Conservation (phyloP, 768 basidiomycete genomes). For the Leccinum subgranulosum region DNA sequence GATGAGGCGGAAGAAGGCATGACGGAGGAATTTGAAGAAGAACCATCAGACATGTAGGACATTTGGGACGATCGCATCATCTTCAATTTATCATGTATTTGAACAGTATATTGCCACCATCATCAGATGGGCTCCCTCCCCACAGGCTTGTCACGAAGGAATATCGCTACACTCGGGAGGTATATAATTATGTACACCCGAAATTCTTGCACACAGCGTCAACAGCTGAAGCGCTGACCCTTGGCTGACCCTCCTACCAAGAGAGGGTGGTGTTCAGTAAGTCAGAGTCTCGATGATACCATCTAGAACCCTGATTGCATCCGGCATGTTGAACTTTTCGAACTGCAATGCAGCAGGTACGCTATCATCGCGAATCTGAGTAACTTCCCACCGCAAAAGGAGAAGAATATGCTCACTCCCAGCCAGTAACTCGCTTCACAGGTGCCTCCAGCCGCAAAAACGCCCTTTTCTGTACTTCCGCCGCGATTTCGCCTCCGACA, state of each 20-base stretch:
- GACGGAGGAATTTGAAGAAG: slow-evolving; percentile 53
- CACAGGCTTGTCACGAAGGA: not conserved
- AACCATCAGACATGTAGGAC: slow-evolving; percentile 27
- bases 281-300: slow-evolving; percentile 78
- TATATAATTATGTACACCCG: not conserved
- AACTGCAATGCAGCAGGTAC: slow-evolving; percentile 82
- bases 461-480: slow-evolving; percentile 83
- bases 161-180: not conserved
- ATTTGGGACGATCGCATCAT: not conserved
- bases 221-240: too few relatives aligned
- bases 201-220: not conserved
- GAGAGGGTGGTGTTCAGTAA: slow-evolving; percentile 42
- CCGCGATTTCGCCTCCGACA: slow-evolving; percentile 89
- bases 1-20: slow-evolving; percentile 43
- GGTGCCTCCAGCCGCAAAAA: slow-evolving; percentile 89
- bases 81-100: not conserved
- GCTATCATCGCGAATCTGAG: slow-evolving; percentile 35
- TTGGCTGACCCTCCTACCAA: not conserved
- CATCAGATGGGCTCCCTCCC: not conserved
- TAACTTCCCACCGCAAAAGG: not conserved
- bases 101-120: not conserved
- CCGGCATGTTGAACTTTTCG: slow-evolving; percentile 92
- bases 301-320: slow-evolving; percentile 79
- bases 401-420: slow-evolving; percentile 72
- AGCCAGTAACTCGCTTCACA: slow-evolving; percentile 81